phyloP scores from a whole-genome alignment of 257 asterid species.

The Phtheirospermum japonicum region DNA sequence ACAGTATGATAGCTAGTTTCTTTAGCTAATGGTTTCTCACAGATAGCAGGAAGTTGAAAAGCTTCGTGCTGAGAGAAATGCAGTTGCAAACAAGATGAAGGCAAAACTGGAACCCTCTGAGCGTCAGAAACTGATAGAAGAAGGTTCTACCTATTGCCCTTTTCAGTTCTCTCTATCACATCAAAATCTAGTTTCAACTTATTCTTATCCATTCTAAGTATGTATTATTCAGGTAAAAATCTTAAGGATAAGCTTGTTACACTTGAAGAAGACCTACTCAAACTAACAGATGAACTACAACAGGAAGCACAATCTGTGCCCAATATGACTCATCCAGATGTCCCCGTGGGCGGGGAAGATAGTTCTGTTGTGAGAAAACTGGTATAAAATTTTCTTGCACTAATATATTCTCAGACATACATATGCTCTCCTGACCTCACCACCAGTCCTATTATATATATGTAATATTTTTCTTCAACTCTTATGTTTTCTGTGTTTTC shows the following conservation, averaged over 20 bases:
- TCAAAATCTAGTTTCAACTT: slow-evolving; percentile 13
- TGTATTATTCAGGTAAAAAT: slow-evolving; percentile 60
- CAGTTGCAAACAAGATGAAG: slow-evolving; percentile 93
- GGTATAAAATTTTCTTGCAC: slow-evolving; percentile 40
- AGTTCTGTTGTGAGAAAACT: slow-evolving; percentile 63
- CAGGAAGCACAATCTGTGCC: slow-evolving; percentile 93
- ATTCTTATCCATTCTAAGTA: slow-evolving; percentile 13
- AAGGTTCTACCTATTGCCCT: slow-evolving; percentile 49
- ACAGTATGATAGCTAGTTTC: slow-evolving; percentile 27
- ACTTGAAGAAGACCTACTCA: slow-evolving; percentile 78
- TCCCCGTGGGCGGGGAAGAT: slow-evolving; percentile 87
- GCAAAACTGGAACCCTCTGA: slow-evolving; percentile 77
- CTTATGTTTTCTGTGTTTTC: background rate
- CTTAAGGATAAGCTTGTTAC: slow-evolving; percentile 73
- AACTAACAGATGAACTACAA: slow-evolving; percentile 79
- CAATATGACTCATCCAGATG: slow-evolving; percentile 97
- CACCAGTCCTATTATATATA: background rate
- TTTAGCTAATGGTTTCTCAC: slow-evolving; percentile 68
- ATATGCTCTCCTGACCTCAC: background rate
- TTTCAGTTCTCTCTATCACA: slow-evolving; percentile 5
- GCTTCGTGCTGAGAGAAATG: slow-evolving; percentile 92
- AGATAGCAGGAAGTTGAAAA: slow-evolving; percentile 98
- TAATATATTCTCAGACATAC: background rate
- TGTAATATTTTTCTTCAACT: background rate
- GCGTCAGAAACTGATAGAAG: slow-evolving; percentile 87